A percentile compares a stretch with the other conserved stretches of the same genome.
Evolutionary conservation across 805 yeast genomes (phyloP).

Genomic region (Candida lessepsii): DNA sequence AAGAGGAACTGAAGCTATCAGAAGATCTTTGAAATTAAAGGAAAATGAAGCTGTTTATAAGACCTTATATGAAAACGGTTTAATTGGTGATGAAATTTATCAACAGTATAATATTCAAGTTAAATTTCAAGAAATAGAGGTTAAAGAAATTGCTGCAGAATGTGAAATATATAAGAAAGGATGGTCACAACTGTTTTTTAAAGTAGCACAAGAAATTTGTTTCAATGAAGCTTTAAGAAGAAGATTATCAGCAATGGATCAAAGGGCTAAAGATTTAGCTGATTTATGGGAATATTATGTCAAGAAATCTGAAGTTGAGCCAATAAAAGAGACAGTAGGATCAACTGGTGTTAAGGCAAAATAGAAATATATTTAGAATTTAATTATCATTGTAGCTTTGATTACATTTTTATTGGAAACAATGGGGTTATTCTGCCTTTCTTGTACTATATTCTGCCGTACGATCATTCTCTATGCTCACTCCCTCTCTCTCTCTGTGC

Average conservation of each 20-base stretch:
- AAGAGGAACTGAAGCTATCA: slow-evolving; percentile 79
- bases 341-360: slow-evolving; percentile 4
- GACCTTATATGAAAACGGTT: slow-evolving; percentile 78
- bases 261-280: slow-evolving; percentile 31
- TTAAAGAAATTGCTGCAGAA: slow-evolving; percentile 71
- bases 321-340: not conserved
- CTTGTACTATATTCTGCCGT: no score
- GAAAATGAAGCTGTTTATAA: slow-evolving; percentile 72
- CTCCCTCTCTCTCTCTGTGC: no score
- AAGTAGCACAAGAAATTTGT: slow-evolving; percentile 82
- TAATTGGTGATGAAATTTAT: slow-evolving; percentile 86
- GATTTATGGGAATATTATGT: slow-evolving; percentile 34
- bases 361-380: not conserved
- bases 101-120: slow-evolving; percentile 75
- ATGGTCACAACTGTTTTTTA: slow-evolving; percentile 77
- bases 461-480: no score
- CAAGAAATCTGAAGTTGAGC: slow-evolving; percentile 7
- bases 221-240: slow-evolving; percentile 89
- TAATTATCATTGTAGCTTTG: no score
- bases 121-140: slow-evolving; percentile 77
- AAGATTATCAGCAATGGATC: slow-evolving; percentile 53
- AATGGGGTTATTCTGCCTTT: no score
- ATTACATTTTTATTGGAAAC: no score
- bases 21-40: slow-evolving; percentile 77
- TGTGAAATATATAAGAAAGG: slow-evolving; percentile 72